Base-by-base conservation (phyloP, 2,329 filamentous ascomycete species). In the Neofusicoccum sp. region DNA sequence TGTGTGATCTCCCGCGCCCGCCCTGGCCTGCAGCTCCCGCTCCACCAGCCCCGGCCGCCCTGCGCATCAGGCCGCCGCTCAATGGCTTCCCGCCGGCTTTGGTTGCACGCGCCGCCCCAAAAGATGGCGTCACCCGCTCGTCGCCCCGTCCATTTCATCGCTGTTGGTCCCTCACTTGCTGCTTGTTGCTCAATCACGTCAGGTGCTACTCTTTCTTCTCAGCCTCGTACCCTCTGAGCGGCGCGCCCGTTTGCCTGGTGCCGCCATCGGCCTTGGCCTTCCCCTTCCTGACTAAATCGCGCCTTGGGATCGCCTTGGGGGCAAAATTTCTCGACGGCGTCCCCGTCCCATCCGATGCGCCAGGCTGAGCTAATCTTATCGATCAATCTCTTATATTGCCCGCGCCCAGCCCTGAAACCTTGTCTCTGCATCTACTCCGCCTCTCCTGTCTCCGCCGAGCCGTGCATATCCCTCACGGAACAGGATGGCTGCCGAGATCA, bases 361-460 rank as follows among this genome's bases (percentile, higher is more conserved):
- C 44, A 14, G 11, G 11, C 28, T 48, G n/a, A 16, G 26, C 20
- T 24, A 28, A 47, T 58, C 54, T 58, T 58, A 47, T 58, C 41
- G 20, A 58, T 58, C 54, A 58, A 47, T 58, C 54, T 31, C 11
- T 47, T 48, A 45, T 58, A 58, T 38, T 16, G 33, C 41, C 31
- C 20, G 7, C 31, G 8, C 51, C 34, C 51, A 30, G 24, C 51
- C 36, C 11, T 26, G 11, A 36, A 26, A 36, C 40, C 8, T 33
- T 36, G 38, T n/a, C 30, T 26, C 7, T 45, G n/a, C 48, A 51
- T 36, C 7, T 7, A 36, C 30, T 31, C 44, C 44, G 8, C 44
- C 44, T 34, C 20, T 28, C 45, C 45, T 12, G 14, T 43, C 51
- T 24, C 24, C 5, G 12, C 24, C 16, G 28, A 24, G n/a, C 14